Percentiles rank a stretch among this genome's conserved stretches.
phyloP scores from a whole-genome alignment of 1,284 basidiomycete genomes.

The Schizopora paradoxa region DNA sequence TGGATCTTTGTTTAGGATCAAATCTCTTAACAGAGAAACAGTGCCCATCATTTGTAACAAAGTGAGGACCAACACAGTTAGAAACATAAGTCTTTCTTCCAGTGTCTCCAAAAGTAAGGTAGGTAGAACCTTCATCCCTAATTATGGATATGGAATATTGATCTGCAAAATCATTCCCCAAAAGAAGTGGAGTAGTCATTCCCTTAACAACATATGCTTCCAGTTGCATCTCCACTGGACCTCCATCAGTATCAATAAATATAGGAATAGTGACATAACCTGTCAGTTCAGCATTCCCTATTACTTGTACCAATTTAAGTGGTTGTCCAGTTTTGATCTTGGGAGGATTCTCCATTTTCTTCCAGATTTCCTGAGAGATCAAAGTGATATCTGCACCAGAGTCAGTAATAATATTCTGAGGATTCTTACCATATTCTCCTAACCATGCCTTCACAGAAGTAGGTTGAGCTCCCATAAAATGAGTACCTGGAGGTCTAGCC shows the following conservation, averaged over 20 bases:
- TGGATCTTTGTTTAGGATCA: neutral
- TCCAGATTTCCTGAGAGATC: constrained; percentile 21
- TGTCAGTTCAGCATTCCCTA: constrained; percentile 25
- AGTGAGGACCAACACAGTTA: constrained; percentile 3
- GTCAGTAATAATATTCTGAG: constrained; percentile 3
- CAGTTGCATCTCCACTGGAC: constrained; percentile 24
- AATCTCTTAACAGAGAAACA: neutral
- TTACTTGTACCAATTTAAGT: constrained; percentile 28
- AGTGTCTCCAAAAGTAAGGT: constrained; percentile 25
- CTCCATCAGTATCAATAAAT: constrained; percentile 23
- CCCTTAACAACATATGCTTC: constrained; percentile 28
- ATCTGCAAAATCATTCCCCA: constrained; percentile 30
- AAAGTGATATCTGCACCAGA: constrained; percentile 28
- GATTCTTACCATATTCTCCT: neutral
- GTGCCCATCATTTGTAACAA: neutral
- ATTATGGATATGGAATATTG: constrained; percentile 28
- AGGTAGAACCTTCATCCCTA: constrained; percentile 20
- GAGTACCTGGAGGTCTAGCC: constrained; percentile 28
- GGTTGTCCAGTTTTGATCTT: constrained; percentile 23
- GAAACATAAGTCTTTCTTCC: constrained; percentile 15
- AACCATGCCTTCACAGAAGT: constrained; percentile 12
- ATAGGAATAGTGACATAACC: constrained; percentile 26
- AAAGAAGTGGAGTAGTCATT: constrained; percentile 24
- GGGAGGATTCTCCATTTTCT: constrained; percentile 12
- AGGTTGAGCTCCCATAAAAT: constrained; percentile 15